Conservation (phyloP, 2,329 filamentous ascomycete species). For the Gaeumannomyces sp. region DNA sequence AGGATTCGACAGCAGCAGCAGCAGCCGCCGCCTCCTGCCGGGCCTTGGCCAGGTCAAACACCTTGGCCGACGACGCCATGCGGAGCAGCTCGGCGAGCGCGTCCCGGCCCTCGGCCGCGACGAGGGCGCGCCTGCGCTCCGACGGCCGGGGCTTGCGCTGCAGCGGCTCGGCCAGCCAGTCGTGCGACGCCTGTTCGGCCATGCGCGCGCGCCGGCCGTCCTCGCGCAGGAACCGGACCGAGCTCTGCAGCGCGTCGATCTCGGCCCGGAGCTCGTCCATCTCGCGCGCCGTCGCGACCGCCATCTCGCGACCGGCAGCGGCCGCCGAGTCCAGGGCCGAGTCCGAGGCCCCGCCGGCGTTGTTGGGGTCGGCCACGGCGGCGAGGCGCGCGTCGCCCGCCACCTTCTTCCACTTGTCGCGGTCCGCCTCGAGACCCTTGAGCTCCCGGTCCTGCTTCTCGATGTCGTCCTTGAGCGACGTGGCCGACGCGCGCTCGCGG, state of each 20-base stretch:
- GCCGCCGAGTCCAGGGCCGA: neutral
- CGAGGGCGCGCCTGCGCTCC: conserved; percentile 42
- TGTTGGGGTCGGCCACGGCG: conserved; percentile 36
- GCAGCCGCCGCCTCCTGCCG: conserved; percentile 32
- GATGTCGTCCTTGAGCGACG: conserved; percentile 55
- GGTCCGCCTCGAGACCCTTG: conserved; percentile 56
- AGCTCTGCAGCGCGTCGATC: conserved; percentile 56
- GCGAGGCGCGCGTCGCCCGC: conserved; percentile 55
- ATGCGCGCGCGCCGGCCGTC: conserved; percentile 59
- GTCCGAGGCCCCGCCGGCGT: conserved; percentile 26
- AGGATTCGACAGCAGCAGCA: neutral
- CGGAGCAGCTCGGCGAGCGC: conserved; percentile 59
- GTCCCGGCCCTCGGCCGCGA: conserved; percentile 57
- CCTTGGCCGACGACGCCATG: conserved; percentile 47
- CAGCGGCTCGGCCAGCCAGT: conserved; percentile 61
- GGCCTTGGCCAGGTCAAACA: conserved; percentile 50
- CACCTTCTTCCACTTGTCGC: conserved; percentile 66
- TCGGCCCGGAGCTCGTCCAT: conserved; percentile 67
- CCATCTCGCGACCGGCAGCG: conserved; percentile 50
- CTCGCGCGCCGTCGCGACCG: conserved; percentile 64
- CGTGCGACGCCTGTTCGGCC: conserved; percentile 47
- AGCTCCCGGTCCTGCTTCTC: conserved; percentile 63
- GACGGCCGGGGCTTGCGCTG: conserved; percentile 29
- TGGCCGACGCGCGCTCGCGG: conserved; percentile 42
- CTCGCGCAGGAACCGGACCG: conserved; percentile 61